Conservation (phyloP, 257 asterid species). For the Rauvolfia tetraphylla region DNA sequence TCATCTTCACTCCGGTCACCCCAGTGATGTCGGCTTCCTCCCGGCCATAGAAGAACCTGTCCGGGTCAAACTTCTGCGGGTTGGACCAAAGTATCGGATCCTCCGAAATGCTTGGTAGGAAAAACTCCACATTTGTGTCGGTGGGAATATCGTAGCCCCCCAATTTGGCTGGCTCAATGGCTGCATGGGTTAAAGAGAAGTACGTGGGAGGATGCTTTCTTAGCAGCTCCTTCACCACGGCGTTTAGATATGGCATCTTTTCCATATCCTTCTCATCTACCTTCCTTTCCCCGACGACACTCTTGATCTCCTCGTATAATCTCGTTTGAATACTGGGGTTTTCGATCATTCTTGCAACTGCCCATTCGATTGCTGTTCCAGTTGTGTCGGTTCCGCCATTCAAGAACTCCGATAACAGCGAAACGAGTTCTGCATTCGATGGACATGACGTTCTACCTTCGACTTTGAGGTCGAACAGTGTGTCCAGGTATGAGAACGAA, state of each 20-base stretch:
- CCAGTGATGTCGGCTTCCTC: constrained; percentile 92
- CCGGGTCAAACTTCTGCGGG: constrained; percentile 81
- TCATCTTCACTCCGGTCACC: constrained; percentile 61
- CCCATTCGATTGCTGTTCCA: constrained; percentile 90
- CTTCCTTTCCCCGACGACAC: constrained; percentile 43
- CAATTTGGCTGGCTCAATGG: constrained; percentile 57
- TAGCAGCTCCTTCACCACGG: constrained; percentile 68
- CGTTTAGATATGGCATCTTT: constrained; percentile 70
- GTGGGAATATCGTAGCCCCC: constrained; percentile 80
- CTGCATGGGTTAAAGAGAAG: constrained; percentile 67
- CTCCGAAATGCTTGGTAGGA: constrained; percentile 53
- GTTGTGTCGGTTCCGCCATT: constrained; percentile 98
- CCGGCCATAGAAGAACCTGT: constrained; percentile 51
- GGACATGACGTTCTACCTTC: constrained; percentile 73
- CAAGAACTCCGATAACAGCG: constrained; percentile 73
- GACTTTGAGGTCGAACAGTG: constrained; percentile 60
- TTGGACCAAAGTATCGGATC: constrained; percentile 77
- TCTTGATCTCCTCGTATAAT: constrained; percentile 56
- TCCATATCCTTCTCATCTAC: constrained; percentile 76
- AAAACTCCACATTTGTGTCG: constrained; percentile 62
- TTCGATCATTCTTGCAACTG: constrained; percentile 64
- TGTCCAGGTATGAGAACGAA: constrained; percentile 69
- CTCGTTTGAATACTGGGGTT: constrained; percentile 58
- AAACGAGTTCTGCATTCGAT: constrained; percentile 55
- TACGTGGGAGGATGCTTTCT: constrained; percentile 91